These are phyloP conservation scores for Abrus pulchellus DNA, from an alignment of 306 rosid species.

Conservation along the genomic window DNA sequence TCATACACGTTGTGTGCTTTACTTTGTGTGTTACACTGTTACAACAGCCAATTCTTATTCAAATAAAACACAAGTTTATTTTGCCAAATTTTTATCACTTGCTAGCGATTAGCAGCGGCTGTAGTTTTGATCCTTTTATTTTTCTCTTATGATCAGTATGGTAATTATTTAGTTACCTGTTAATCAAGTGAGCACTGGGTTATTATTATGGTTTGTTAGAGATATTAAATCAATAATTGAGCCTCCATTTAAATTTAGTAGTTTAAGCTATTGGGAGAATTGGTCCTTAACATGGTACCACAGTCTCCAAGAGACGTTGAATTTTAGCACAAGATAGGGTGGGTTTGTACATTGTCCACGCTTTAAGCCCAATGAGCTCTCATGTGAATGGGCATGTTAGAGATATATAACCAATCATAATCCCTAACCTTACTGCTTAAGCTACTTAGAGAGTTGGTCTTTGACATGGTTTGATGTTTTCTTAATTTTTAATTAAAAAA, in stretches of 20 bases:
- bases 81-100: neutral
- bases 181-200: conserved; percentile 16
- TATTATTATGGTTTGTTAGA: neutral
- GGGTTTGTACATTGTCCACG: neutral
- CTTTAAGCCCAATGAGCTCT: neutral
- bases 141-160: conserved; percentile 7
- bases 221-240: neutral
- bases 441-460: neutral
- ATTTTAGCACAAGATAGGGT: neutral
- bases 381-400: neutral
- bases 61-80: neutral
- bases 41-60: neutral
- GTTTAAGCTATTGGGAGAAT: neutral
- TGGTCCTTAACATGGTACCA: neutral
- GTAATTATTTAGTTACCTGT: neutral
- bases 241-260: neutral
- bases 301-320: conserved; percentile 11
- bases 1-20: conserved; percentile 6
- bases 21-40: too few relatives aligned
- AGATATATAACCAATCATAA: neutral
- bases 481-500: conserved; percentile 15
- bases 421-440: neutral
- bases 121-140: neutral
- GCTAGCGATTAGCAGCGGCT: neutral
- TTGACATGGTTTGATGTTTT: conserved; percentile 31